Evolutionary conservation across 371 early-diverging fungal species (phyloP).

Genomic region (Mortierella sp.): DNA sequence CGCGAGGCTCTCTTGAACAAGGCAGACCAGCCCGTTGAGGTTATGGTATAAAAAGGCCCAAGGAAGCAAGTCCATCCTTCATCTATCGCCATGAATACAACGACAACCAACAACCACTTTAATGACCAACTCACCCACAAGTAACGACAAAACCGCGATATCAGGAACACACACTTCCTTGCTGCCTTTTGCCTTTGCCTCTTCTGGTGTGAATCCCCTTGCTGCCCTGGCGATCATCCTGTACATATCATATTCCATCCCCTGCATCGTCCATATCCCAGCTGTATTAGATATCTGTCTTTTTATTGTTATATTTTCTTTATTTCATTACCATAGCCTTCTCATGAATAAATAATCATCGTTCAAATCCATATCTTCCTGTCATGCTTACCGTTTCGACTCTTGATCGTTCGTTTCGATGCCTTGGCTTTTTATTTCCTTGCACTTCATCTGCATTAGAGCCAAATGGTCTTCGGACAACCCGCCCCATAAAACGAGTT

Average conservation of each 20-base stretch:
- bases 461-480: no score
- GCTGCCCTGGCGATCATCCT: background rate
- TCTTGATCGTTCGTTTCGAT: no score
- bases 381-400: no score
- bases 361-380: no score
- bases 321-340: background rate
- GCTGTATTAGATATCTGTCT: background rate
- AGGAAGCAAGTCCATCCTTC: background rate
- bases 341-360: background rate
- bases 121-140: conserved; percentile 1
- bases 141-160: conserved; percentile 12
- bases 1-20: conserved; percentile 18
- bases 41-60: conserved; percentile 6
- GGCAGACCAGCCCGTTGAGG: conserved; percentile 13
- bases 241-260: background rate
- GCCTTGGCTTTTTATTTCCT: no score
- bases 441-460: no score
- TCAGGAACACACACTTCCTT: background rate
- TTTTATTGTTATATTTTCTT: background rate
- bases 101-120: background rate
- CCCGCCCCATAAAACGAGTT: no score
- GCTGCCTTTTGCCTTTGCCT: conserved; percentile 2
- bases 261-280: background rate
- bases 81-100: background rate
- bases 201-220: background rate